Evolutionary conservation across 2,329 filamentous ascomycete species (phyloP), one percentile per base, ranked within the genome.

Genomic region (Neonectria ditissima): DNA sequence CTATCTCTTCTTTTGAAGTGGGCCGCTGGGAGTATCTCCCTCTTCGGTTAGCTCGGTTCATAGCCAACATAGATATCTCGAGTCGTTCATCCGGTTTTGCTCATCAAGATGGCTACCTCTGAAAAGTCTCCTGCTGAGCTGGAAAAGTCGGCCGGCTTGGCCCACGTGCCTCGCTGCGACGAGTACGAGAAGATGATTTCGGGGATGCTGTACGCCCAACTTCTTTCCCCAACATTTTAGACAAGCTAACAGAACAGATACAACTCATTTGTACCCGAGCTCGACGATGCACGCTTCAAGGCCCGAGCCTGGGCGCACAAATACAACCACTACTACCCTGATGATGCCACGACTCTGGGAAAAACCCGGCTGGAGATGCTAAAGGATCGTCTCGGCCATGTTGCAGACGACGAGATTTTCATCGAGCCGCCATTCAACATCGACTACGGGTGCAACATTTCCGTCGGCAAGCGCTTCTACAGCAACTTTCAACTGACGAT

Each of bases 121-220:
- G 44, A 57, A 18, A 71, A 66, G 32, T 66, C 62, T 9, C 30
- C 9, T 3, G 13, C 9, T 6, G 69, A 71, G 53, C 26, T 71
- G 24, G 59, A 64, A 0, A 71, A 71, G 32, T 62, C 69, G 4
- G 51, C 55, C 7, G 62, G 59, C 34, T 75, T 87, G 11, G 76
- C 81, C 10, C 81, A 87, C 64, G 78, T 84, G 2, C 86, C 86
- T 0, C 86, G 83, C 80, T 84, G 85, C 62, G 87, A 89, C 8
- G 84, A 89, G 63, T 90, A 89, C 57, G 86, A 89, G 71, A 86
- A 85, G 71, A 89, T 90, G 86, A 86, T 90, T 51, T 89, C 86
- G 0, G 87, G 87, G 28, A 86, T 89, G 79, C 79, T 89, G 86
- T 87, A 74, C 68, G 81, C 50, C 7, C 0, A 32, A n/a, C n/a